These are phyloP conservation scores for Sindora glabra DNA, from an alignment of 306 rosid genomes.

Conservation along the genomic window DNA sequence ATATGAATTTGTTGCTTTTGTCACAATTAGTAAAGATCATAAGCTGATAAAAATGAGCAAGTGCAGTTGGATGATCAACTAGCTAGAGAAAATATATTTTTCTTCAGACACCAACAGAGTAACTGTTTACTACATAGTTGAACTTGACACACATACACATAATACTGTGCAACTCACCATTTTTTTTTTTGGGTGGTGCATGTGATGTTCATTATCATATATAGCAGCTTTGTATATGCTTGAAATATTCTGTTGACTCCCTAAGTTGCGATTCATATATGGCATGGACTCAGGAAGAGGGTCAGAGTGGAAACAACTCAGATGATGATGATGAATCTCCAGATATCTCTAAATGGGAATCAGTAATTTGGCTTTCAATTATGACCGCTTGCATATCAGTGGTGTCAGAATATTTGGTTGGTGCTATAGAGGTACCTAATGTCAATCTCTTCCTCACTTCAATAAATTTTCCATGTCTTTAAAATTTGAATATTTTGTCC, in stretches of 20 bases:
- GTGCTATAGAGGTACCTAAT: slow-evolving; percentile 56
- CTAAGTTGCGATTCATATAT: slow-evolving; percentile 14
- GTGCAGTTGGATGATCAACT: neutral
- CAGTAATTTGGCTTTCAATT: slow-evolving; percentile 69
- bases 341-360: slow-evolving; percentile 78
- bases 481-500: neutral
- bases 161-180: neutral
- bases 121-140: neutral
- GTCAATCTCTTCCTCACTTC: neutral
- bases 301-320: slow-evolving; percentile 28
- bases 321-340: slow-evolving; percentile 56
- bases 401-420: slow-evolving; percentile 65
- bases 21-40: neutral
- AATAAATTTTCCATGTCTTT: neutral
- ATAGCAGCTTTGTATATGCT: neutral
- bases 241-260: slow-evolving; percentile 5
- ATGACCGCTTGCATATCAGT: slow-evolving; percentile 67
- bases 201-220: neutral
- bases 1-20: no score
- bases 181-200: slow-evolving; percentile 9
- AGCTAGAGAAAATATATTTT: neutral
- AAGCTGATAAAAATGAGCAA: neutral
- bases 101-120: neutral
- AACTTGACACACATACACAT: neutral
- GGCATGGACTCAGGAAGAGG: slow-evolving; percentile 49